Percentiles rank a stretch among this genome's conserved stretches.
phyloP scores from a whole-genome alignment of 208 protist genomes.

The Acanthamoeba lenticulata region DNA sequence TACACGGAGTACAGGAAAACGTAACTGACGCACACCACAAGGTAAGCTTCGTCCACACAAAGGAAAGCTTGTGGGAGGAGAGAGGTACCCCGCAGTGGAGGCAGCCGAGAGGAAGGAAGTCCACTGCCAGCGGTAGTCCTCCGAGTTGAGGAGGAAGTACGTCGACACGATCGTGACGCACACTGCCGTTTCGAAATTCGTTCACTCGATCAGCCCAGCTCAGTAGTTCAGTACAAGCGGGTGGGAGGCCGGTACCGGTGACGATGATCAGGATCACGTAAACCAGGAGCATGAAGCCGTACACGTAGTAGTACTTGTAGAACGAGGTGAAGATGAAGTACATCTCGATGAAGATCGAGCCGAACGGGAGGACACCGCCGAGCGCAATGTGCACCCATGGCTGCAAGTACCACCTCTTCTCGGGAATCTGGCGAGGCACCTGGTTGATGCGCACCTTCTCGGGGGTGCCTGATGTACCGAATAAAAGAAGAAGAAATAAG shows the following conservation, averaged over 20 bases:
- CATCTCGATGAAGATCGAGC: slow-evolving; percentile 95
- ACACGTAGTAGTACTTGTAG: slow-evolving; percentile 97
- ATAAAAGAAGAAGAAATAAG: no score
- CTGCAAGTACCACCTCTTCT: slow-evolving; percentile 86
- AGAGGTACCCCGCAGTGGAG: slow-evolving; percentile 79
- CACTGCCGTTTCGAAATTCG: slow-evolving; percentile 50
- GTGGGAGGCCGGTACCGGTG: slow-evolving; percentile 67
- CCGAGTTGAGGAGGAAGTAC: slow-evolving; percentile 94
- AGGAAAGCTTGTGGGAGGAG: not conserved
- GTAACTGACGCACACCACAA: slow-evolving; percentile 82
- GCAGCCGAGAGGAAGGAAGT: slow-evolving; percentile 90
- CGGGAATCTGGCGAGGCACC: slow-evolving; percentile 92
- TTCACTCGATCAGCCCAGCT: not conserved
- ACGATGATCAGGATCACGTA: slow-evolving; percentile 92
- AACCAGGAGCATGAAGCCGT: slow-evolving; percentile 94
- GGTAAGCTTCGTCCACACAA: no score
- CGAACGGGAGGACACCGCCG: slow-evolving; percentile 94
- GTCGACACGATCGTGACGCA: slow-evolving; percentile 92
- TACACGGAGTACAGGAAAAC: slow-evolving; percentile 93
- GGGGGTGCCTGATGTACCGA: slow-evolving; percentile 57
- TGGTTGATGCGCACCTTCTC: slow-evolving; percentile 92
- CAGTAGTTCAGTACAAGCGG: not conserved
- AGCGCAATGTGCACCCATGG: slow-evolving; percentile 83
- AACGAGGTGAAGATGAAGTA: slow-evolving; percentile 95
- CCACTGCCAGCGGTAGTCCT: slow-evolving; percentile 95